Percentiles rank a stretch among this genome's conserved stretches.
Evolutionary conservation across 2,329 filamentous ascomycete genomes (phyloP).

Genomic region (Rutstroemia sydowiana): DNA sequence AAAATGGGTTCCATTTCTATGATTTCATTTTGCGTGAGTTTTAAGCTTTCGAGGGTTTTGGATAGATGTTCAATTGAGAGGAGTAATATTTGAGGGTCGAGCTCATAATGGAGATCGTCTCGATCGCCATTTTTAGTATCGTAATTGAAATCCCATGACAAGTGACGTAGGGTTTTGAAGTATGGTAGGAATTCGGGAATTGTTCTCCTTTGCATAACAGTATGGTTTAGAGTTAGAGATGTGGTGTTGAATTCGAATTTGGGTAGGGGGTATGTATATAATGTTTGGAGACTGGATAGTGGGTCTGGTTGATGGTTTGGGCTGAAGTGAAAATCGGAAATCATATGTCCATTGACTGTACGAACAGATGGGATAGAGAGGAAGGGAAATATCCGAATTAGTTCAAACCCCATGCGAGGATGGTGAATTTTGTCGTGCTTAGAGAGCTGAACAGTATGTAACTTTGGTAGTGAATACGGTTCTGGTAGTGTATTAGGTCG

Average conservation of each 20-base stretch:
- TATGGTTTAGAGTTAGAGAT: background rate
- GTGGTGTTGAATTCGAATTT: slow-evolving; percentile 2
- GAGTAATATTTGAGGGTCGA: background rate
- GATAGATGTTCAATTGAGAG: background rate
- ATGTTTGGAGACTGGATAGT: background rate
- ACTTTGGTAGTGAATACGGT: background rate
- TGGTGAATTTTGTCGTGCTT: slow-evolving; percentile 1
- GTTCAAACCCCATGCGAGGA: slow-evolving; percentile 6
- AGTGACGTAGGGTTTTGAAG: background rate
- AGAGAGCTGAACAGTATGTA: background rate
- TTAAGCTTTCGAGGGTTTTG: background rate
- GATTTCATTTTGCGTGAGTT: background rate
- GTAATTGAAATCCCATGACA: background rate
- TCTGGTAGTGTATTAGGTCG: background rate
- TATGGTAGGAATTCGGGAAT: background rate
- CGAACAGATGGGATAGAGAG: background rate
- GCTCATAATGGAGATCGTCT: background rate
- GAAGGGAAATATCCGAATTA: slow-evolving; percentile 1
- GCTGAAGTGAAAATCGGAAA: background rate
- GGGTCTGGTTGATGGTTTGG: background rate
- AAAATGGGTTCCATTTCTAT: background rate
- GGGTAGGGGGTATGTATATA: background rate
- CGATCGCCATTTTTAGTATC: background rate
- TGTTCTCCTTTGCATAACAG: background rate
- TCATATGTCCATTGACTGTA: slow-evolving; percentile 1